Evolutionary conservation across 805 yeast genomes (phyloP).

Genomic region (Candida jianshihensis): DNA sequence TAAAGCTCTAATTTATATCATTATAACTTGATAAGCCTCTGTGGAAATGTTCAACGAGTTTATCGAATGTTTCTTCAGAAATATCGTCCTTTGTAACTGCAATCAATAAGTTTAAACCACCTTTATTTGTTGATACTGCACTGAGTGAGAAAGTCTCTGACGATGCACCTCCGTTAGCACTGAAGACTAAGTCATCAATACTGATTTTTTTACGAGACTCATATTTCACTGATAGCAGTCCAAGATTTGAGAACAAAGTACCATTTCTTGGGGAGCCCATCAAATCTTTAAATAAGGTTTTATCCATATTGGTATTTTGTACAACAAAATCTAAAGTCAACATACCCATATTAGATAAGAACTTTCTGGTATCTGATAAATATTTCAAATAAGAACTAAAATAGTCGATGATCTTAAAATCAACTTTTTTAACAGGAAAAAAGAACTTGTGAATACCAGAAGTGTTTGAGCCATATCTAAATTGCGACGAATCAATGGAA

Average conservation of each 20-base stretch:
- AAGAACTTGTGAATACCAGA: constrained; percentile 14
- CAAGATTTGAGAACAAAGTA: constrained; percentile 16
- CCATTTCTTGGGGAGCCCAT: constrained; percentile 10
- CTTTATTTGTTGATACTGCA: constrained; percentile 4
- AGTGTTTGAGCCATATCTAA: constrained; percentile 15
- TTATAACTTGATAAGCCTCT: constrained; percentile 1
- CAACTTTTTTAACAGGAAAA: constrained; percentile 3
- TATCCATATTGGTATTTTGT: constrained; percentile 10
- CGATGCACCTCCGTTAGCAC: constrained; percentile 10
- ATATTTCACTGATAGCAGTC: too few relatives aligned
- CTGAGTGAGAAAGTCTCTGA: constrained; percentile 9
- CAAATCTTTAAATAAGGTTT: constrained; percentile 4
- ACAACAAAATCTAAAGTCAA: constrained; percentile 7
- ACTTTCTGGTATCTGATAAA: constrained; percentile 1
- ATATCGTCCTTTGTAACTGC: constrained; percentile 9
- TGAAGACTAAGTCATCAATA: constrained; percentile 11
- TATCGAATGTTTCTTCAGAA: constrained; percentile 4
- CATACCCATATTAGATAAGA: constrained; percentile 14
- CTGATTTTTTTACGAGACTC: constrained; percentile 1
- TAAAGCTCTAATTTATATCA: not conserved
- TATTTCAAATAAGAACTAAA: constrained; percentile 7
- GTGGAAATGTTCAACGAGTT: constrained; percentile 7
- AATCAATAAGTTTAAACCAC: constrained; percentile 13
- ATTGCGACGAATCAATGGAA: constrained; percentile 5
- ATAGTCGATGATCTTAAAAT: constrained; percentile 4